Evolutionary conservation across 305 asterid species (phyloP), one percentile per base, ranked within the genome.

Genomic region (Fraxinus angustifolia): DNA sequence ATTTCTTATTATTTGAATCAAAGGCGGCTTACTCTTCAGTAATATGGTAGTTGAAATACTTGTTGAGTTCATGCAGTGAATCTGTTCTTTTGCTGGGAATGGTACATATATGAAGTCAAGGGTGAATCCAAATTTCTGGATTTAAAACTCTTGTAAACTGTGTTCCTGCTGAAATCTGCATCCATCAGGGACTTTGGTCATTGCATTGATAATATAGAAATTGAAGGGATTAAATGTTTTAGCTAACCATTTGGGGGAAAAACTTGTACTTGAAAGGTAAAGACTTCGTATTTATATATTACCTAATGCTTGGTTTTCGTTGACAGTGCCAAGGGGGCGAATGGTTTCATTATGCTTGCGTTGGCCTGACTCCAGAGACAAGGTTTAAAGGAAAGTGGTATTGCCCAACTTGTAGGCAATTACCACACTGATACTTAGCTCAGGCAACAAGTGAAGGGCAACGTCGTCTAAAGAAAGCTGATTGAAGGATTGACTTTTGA

Each of bases 251-350:
- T 30, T 30, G 6, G 8, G 8, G 73, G 26, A 67, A 68, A 65
- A 65, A 65, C 31, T 3, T 21, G 7, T 65, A 79, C 28, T 45
- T 19, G n/a, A 33, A 48, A 28, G 45, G 11, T 71, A 31, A 33
- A 33, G 48, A 21, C 65, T 12, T 53, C 6, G 60, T 48, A 17
- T n/a, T 17, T 56, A 1, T 56, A 0, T 82, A 0, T 83, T 73
- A 78, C 45, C 85, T 84, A 78, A 82, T 42, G 53, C 73, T 36
- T 11, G 1, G 1, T 70, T 81, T 78, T 79, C 26, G 5, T 70
- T 70, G 75, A 56, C 91, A 94, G 97, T 96, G 99, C 89, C 98
- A 92, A 92, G 99, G 98, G 40, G 99, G 99, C n/a, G 99, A 96
- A 85, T 96, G 99, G 99, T 96, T 96, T 79, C 99, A 96, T 85